Evolutionary conservation across 2,329 filamentous ascomycete genomes (phyloP).

Genomic region (Lecanoromycetidae sp.): DNA sequence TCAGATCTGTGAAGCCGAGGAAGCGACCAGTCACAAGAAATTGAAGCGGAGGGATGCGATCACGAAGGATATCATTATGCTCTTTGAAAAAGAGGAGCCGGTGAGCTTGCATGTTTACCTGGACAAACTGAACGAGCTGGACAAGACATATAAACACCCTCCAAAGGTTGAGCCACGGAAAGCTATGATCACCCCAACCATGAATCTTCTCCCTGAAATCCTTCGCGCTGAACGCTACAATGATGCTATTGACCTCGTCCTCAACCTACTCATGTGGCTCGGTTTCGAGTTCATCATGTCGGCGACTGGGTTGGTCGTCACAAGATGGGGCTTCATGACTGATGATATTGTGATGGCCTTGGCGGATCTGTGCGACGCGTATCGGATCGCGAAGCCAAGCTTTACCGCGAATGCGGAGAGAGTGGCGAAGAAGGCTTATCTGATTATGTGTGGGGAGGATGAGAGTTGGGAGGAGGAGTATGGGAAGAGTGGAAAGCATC

Average conservation of each 20-base stretch:
- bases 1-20: constrained; percentile 26
- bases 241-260: not conserved
- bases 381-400: not conserved
- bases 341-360: constrained; percentile 11
- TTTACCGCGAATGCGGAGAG: not conserved
- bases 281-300: constrained; percentile 5
- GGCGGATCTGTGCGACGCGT: constrained; percentile 7
- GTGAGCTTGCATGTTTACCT: not conserved
- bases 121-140: not conserved
- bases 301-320: not conserved
- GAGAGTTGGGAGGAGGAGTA: constrained; percentile 2
- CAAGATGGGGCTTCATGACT: constrained; percentile 11
- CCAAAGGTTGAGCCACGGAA: not conserved
- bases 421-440: constrained; percentile 2
- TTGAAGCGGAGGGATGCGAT: constrained; percentile 8
- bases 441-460: constrained; percentile 10
- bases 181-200: not conserved
- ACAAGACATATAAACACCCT: not conserved
- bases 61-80: not conserved
- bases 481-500: not conserved
- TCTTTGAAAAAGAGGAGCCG: not conserved
- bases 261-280: not conserved
- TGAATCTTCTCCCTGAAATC: constrained; percentile 1
- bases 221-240: not conserved
- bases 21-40: constrained; percentile 14